A percentile compares a stretch with the other conserved stretches of the same genome.
Conservation (phyloP, 345 rosid species). For the Ceriops decandra region DNA sequence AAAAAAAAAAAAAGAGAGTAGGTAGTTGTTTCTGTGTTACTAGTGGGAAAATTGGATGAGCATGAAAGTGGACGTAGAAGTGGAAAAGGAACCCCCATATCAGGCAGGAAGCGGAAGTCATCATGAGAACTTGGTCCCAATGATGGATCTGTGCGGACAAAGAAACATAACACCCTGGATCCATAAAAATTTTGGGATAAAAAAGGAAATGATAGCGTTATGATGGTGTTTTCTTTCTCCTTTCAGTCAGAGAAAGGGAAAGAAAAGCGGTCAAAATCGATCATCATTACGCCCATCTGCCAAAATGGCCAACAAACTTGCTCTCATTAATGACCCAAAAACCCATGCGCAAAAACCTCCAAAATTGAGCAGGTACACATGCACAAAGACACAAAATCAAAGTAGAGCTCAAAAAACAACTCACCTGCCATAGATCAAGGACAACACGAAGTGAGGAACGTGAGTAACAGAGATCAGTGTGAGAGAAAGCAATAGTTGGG, state of each 20-base stretch:
- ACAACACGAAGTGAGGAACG: no score
- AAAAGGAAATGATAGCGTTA: slow-evolving; percentile 22
- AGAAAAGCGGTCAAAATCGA: slow-evolving; percentile 36
- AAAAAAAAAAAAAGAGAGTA: no score
- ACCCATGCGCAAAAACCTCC: no score
- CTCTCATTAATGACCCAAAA: slow-evolving; percentile 10
- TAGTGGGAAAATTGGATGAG: neutral
- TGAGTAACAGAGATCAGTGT: neutral
- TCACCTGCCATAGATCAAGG: neutral
- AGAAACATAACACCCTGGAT: slow-evolving; percentile 21
- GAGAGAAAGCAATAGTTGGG: slow-evolving; percentile 49
- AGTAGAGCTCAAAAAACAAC: neutral
- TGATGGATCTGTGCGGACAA: slow-evolving; percentile 40
- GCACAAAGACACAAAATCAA: slow-evolving; percentile 3
- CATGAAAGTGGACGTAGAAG: slow-evolving; percentile 13
- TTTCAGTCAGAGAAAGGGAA: slow-evolving; percentile 32
- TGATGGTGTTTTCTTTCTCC: slow-evolving; percentile 33
- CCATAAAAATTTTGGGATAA: slow-evolving; percentile 33
- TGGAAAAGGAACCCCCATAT: slow-evolving; percentile 14
- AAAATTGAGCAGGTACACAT: neutral
- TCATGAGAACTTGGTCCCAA: slow-evolving; percentile 31
- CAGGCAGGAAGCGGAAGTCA: slow-evolving; percentile 30
- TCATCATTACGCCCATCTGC: slow-evolving; percentile 73
- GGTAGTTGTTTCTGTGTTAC: no score
- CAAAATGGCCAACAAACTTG: slow-evolving; percentile 24